Evolutionary conservation across 495 filamentous ascomycete species (phyloP).

Genomic region (Recurvomyces mirabilis): DNA sequence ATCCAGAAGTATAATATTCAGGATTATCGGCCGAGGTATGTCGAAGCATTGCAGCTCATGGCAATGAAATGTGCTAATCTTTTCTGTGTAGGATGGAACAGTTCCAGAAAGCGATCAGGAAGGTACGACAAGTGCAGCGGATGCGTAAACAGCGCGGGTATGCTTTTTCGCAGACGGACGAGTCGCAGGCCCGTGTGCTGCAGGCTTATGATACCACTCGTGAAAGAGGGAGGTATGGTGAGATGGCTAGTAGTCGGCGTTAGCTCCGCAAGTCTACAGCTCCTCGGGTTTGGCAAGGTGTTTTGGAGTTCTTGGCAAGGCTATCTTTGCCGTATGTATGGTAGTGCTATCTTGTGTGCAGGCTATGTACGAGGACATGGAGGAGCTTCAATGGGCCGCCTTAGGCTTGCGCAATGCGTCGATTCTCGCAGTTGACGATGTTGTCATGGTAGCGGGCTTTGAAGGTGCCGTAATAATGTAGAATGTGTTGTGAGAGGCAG

Average conservation of each 20-base stretch:
- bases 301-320: too few relatives aligned
- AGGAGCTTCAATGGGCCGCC: too few relatives aligned
- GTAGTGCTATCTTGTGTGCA: too few relatives aligned
- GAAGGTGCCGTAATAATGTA: too few relatives aligned
- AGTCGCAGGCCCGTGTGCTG: slow-evolving; percentile 82
- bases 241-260: slow-evolving; percentile 63
- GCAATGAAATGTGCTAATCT: slow-evolving; percentile 10
- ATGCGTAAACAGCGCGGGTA: slow-evolving; percentile 99
- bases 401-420: too few relatives aligned
- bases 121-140: slow-evolving; percentile 94
- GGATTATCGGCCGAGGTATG: slow-evolving; percentile 83
- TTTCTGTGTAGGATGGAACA: slow-evolving; percentile 72
- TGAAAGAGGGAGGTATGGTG: slow-evolving; percentile 82
- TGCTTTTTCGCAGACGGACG: slow-evolving; percentile 95
- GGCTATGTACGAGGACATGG: too few relatives aligned
- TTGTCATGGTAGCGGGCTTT: too few relatives aligned
- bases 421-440: too few relatives aligned
- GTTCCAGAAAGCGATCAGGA: slow-evolving; percentile 98
- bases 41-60: not conserved
- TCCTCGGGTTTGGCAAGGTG: too few relatives aligned
- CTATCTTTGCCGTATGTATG: too few relatives aligned
- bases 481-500: too few relatives aligned
- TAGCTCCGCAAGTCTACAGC: too few relatives aligned
- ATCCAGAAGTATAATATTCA: slow-evolving; percentile 99
- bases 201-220: slow-evolving; percentile 96